phyloP scores from a whole-genome alignment of 495 filamentous ascomycete species.

The Platismatia glauca region DNA sequence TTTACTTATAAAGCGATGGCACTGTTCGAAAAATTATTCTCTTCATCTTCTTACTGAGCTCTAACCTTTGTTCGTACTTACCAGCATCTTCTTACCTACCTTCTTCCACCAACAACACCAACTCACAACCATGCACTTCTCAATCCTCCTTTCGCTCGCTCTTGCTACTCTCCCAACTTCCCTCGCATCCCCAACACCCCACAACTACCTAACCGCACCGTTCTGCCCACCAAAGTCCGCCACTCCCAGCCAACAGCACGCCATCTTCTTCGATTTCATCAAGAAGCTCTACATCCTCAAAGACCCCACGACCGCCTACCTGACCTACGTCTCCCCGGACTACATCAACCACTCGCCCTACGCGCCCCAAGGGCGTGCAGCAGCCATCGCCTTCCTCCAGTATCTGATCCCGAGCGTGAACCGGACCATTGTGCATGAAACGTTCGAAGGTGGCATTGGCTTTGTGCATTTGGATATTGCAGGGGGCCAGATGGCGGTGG shows the following conservation, averaged over 20 bases:
- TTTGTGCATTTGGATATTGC: constrained; percentile 5
- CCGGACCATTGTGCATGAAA: constrained; percentile 4
- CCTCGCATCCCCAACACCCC: background rate
- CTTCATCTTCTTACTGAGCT: background rate
- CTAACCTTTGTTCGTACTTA: background rate
- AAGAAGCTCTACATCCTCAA: background rate
- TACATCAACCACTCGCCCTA: constrained; percentile 11
- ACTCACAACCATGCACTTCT: background rate
- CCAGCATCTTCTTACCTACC: background rate
- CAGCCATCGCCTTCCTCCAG: constrained; percentile 3
- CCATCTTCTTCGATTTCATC: constrained; percentile 7
- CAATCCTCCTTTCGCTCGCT: background rate
- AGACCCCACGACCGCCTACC: background rate
- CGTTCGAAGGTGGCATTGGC: background rate
- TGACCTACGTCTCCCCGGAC: constrained; percentile 10
- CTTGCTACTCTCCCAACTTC: background rate
- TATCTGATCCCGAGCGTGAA: constrained; percentile 6
- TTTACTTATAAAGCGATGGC: background rate
- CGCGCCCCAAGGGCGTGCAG: background rate
- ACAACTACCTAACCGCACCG: background rate
- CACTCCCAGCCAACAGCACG: background rate
- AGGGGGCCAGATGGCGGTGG: background rate
- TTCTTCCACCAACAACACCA: background rate
- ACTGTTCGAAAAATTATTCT: background rate
- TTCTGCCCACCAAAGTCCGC: constrained; percentile 2